phyloP scores from a whole-genome alignment of 331 rosid species.

The Rhamnella rubrinervis region DNA sequence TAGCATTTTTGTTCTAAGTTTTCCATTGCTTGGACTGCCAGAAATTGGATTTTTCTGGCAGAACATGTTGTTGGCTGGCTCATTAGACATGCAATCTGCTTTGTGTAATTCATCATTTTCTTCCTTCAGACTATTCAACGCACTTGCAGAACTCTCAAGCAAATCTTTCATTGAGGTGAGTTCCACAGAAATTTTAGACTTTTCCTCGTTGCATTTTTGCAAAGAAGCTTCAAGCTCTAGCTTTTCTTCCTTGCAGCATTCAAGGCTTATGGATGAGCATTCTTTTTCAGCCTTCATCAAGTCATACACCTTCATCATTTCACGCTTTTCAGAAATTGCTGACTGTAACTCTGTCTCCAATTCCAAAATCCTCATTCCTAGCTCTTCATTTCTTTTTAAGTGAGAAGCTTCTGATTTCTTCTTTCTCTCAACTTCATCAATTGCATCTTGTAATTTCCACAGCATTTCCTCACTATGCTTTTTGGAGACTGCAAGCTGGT shows the following conservation, averaged over 20 bases:
- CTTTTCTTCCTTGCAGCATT: slow-evolving; percentile 96
- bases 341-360: slow-evolving; percentile 79
- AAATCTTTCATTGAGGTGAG: slow-evolving; percentile 55
- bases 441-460: slow-evolving; percentile 86
- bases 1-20: slow-evolving; percentile 6
- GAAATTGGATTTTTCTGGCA: slow-evolving; percentile 11
- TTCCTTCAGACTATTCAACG: slow-evolving; percentile 35
- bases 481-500: slow-evolving; percentile 74
- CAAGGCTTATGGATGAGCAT: slow-evolving; percentile 85
- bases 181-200: slow-evolving; percentile 62
- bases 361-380: slow-evolving; percentile 77
- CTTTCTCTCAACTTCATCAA: slow-evolving; percentile 69
- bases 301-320: slow-evolving; percentile 75
- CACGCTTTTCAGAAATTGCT: slow-evolving; percentile 77
- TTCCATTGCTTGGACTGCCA: slow-evolving; percentile 12
- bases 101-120: slow-evolving; percentile 29
- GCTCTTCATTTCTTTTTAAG: slow-evolving; percentile 75
- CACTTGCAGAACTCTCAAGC: slow-evolving; percentile 43
- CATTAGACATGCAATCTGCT: slow-evolving; percentile 25
- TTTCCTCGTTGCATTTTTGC: slow-evolving; percentile 69
- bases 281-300: slow-evolving; percentile 89
- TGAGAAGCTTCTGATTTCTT: slow-evolving; percentile 76
- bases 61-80: slow-evolving; percentile 6
- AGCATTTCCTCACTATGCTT: slow-evolving; percentile 91
- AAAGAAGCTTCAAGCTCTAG: slow-evolving; percentile 80